Evolutionary conservation across 2,329 filamentous ascomycete genomes (phyloP).

Genomic region (Tolypocladium pustulatum): DNA sequence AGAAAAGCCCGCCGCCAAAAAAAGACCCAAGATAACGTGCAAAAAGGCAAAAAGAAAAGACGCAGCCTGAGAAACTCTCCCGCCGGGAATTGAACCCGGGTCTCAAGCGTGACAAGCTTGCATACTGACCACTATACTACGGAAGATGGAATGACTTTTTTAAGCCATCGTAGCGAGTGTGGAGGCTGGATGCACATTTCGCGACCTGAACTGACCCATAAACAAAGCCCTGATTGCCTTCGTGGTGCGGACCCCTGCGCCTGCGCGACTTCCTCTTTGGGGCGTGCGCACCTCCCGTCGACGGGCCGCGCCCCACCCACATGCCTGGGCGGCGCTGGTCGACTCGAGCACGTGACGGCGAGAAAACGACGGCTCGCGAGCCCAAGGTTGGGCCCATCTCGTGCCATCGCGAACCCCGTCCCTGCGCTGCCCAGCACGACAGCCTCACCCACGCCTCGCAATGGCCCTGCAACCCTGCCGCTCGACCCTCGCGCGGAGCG

Average conservation of each 20-base stretch:
- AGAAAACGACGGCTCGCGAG: not conserved
- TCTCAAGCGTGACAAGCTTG: conserved; percentile 5
- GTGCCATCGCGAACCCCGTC: not conserved
- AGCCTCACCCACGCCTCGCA: conserved; percentile 3
- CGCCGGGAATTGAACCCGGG: conserved; percentile 5
- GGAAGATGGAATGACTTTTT: not conserved
- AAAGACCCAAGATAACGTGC: conserved; percentile 14
- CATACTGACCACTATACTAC: conserved; percentile 5
- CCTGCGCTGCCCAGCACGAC: not conserved
- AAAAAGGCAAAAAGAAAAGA: not conserved
- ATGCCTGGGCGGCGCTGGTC: not conserved
- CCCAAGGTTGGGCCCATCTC: not conserved
- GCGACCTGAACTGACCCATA: not conserved
- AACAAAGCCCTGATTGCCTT: not conserved
- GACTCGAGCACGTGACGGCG: not conserved
- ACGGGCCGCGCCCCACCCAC: not conserved
- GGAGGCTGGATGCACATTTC: not conserved
- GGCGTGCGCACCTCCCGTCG: not conserved
- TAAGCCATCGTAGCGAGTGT: conserved; percentile 1
- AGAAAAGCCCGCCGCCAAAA: no score
- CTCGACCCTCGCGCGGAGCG: conserved; percentile 15
- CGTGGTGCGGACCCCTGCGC: not conserved
- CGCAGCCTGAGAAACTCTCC: not conserved
- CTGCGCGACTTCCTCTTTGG: not conserved
- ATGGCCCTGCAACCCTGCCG: conserved; percentile 25